A percentile compares a stretch with the other conserved stretches of the same genome.
Evolutionary conservation across 2,329 filamentous ascomycete species (phyloP).

Genomic region (Hypoxylon sp.): DNA sequence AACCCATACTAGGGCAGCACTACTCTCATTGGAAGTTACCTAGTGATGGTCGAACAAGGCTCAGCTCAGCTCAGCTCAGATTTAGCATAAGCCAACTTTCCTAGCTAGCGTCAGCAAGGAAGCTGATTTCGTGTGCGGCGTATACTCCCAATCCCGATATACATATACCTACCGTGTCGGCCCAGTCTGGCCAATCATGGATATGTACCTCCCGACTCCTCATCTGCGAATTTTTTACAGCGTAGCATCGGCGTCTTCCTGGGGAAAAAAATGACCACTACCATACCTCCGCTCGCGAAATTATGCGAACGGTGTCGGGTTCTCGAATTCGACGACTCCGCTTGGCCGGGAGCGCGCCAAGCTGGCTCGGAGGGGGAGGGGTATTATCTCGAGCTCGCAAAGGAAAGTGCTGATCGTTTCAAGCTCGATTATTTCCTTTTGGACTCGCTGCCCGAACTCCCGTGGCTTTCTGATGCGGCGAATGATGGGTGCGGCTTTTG

Average conservation of each 20-base stretch:
- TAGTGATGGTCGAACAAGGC: background rate
- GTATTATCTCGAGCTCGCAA: conserved; percentile 4
- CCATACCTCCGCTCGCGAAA: conserved; percentile 4
- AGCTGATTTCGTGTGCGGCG: too few species aligned
- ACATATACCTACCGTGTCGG: background rate
- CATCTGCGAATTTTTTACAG: background rate
- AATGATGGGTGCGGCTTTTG: conserved; percentile 10
- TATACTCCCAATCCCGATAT: background rate
- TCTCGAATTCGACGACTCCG: conserved; percentile 19
- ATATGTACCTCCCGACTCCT: background rate
- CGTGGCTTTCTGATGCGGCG: conserved; percentile 10
- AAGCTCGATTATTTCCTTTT: conserved; percentile 9
- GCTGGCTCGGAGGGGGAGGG: conserved; percentile 2
- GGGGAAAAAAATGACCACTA: background rate
- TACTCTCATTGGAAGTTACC: too few species aligned
- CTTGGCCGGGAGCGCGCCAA: conserved; percentile 3
- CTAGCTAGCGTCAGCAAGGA: background rate
- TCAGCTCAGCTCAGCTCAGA: background rate
- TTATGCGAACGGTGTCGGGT: conserved; percentile 7
- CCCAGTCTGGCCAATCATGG: background rate
- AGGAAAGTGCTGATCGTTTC: background rate
- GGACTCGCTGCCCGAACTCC: conserved; percentile 12
- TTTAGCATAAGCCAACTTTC: background rate
- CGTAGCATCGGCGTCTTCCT: background rate
- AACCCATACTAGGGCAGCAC: background rate